Conservation (phyloP, 805 yeast species). For the Saccharomycopsis amapae region DNA sequence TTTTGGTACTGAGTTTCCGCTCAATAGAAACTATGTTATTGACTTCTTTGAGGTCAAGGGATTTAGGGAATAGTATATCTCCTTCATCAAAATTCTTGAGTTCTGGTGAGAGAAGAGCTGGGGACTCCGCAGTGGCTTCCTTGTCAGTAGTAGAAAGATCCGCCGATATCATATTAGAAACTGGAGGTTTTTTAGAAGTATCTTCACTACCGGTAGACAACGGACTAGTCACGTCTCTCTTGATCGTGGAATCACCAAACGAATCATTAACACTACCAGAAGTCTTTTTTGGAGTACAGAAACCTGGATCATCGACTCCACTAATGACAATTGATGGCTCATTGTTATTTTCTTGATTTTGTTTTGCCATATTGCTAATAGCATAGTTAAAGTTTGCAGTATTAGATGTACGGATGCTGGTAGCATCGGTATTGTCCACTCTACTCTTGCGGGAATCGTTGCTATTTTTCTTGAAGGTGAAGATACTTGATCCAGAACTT, state of each 20-base stretch:
- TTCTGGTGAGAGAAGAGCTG: background rate
- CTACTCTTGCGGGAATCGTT: background rate
- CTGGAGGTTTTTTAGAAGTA: no score
- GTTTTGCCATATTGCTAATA: conserved; percentile 7
- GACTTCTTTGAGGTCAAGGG: conserved; percentile 58
- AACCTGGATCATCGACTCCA: no score
- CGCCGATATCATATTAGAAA: no score
- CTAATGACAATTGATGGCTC: no score
- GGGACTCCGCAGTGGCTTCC: background rate
- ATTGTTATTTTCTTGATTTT: background rate
- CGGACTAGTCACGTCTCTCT: no score
- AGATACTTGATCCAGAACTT: conserved; percentile 2
- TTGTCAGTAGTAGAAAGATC: background rate
- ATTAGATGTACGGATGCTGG: conserved; percentile 16
- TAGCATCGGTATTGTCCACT: conserved; percentile 13
- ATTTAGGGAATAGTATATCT: conserved; percentile 66
- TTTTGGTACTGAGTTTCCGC: conserved; percentile 45
- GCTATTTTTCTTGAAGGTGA: background rate
- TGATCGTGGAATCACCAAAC: no score
- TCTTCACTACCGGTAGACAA: no score
- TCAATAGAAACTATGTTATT: conserved; percentile 69
- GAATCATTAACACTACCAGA: no score
- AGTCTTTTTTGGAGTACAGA: no score
- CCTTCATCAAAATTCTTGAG: conserved; percentile 30
- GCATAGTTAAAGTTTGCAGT: conserved; percentile 20